Conservation (phyloP, 2,329 filamentous ascomycete genomes). For the Nannizzia gypsea region DNA sequence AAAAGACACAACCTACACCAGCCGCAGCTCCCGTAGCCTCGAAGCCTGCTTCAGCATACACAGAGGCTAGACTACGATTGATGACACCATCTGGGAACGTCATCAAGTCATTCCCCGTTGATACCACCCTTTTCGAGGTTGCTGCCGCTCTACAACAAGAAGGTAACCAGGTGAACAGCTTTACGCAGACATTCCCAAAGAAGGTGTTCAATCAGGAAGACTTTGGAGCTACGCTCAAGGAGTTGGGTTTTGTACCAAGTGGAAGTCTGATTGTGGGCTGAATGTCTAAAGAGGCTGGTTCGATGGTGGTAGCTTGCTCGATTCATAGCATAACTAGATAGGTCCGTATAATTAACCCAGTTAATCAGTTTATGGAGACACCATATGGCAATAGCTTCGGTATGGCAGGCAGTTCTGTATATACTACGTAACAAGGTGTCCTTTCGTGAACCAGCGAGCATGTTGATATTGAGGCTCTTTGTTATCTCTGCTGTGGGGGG, state of each 20-base stretch:
- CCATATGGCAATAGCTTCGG: not conserved
- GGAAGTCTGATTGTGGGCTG: slow-evolving; percentile 68
- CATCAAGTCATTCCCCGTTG: slow-evolving; percentile 76
- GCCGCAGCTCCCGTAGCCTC: slow-evolving; percentile 37
- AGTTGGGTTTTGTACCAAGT: slow-evolving; percentile 79
- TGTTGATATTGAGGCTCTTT: not conserved
- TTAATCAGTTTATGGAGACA: not conserved
- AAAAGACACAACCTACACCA: slow-evolving; percentile 34
- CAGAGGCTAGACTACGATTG: slow-evolving; percentile 67
- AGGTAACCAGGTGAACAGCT: slow-evolving; percentile 58
- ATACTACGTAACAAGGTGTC: too few relatives aligned
- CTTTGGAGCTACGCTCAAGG: slow-evolving; percentile 83
- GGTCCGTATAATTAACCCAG: not conserved
- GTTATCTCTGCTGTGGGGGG: not conserved
- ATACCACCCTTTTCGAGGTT: slow-evolving; percentile 88
- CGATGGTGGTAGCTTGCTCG: not conserved
- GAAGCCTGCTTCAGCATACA: slow-evolving; percentile 60
- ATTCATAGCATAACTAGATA: not conserved
- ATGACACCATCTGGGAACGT: slow-evolving; percentile 66
- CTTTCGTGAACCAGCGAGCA: too few relatives aligned
- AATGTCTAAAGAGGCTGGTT: not conserved
- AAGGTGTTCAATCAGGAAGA: slow-evolving; percentile 67
- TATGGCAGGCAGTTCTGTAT: too few relatives aligned
- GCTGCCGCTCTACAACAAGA: slow-evolving; percentile 63
- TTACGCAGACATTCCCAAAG: slow-evolving; percentile 75